Evolutionary conservation across 192 early-diverging fungal species (phyloP).

Genomic region (Rhizophagus prolifer): DNA sequence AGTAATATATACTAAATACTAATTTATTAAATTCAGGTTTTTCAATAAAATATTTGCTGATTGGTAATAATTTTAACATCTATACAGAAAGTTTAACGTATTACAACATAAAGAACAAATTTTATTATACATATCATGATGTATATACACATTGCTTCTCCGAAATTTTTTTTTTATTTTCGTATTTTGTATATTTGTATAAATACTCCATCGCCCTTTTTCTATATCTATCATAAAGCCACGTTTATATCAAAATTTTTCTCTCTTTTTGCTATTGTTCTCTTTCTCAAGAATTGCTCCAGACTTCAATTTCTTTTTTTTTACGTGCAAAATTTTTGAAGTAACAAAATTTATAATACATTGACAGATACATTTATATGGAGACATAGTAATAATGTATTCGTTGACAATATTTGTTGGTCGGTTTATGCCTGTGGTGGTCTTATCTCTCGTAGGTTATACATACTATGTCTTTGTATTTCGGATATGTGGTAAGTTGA

Average conservation of each 20-base stretch:
- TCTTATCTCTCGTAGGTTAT: slow-evolving; percentile 23
- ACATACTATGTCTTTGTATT: slow-evolving; percentile 28
- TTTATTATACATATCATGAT: no score
- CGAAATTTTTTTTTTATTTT: no score
- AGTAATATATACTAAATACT: no score
- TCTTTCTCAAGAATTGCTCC: no score
- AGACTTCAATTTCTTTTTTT: no score
- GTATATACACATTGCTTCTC: no score
- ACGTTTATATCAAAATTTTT: no score
- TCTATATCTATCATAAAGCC: no score
- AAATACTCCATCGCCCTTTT: no score
- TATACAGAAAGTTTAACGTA: background rate
- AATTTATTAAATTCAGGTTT: background rate
- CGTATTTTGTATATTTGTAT: no score
- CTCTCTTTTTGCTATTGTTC: no score
- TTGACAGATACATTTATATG: background rate
- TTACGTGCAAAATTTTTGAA: background rate
- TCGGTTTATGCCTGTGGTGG: slow-evolving; percentile 26
- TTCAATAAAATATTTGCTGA: background rate
- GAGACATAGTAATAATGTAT: slow-evolving; percentile 19
- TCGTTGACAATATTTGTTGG: slow-evolving; percentile 18
- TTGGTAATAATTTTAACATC: background rate
- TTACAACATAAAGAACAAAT: background rate
- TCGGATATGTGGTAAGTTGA: slow-evolving; percentile 28
- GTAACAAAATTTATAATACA: background rate